Evolutionary conservation across 495 filamentous ascomycete genomes (phyloP), one percentile per base, ranked within the genome.

Genomic region (Neurospora sp.): DNA sequence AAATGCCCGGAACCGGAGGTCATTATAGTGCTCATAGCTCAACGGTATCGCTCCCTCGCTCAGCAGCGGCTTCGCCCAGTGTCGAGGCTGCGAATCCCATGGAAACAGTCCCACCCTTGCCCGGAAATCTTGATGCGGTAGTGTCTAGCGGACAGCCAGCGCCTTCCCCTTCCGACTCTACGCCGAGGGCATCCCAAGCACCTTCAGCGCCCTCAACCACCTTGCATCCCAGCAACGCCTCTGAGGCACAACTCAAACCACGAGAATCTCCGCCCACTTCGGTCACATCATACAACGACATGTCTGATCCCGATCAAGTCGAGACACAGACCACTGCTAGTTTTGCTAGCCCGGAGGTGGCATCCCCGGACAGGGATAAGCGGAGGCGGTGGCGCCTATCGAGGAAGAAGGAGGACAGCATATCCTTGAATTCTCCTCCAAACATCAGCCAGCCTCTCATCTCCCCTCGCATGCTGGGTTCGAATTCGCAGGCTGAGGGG

Each of bases 21-120:
- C 93, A 92, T 75, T 89, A 88, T 38, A 96, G 94, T 76, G 93
- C 94, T 1, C 92, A 97, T 73, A 96, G 93, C 73, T 98, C 94
- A 8, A 90, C 89, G 8, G 87, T 90, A 2, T 97, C 94, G 4
- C 82, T 98, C 19, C 85, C 88, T 39, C 84, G 83, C 39, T 82
- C 81, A 7, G 74, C 79, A 62, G 76, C 81, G 7, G 77, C 78
- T 0, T 83, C 85, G 24, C 83, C 84, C 34, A 80, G 69, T 34
- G 71, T 73, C 11, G 86, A 83, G 71, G 70, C 74, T 21, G 21
- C 77, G 39, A 83, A 85, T 42, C 81, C 83, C 19, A 76, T 83
- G 38, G 82, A 86, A 21, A 69, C 79, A 7, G 80, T 79, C n/a
- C 71, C 73, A 4, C 72, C 77, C 15, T 74, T 74, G 43, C 73